Conservation (phyloP, 352 stramenopile species). For the Phytopythium delawarense region DNA sequence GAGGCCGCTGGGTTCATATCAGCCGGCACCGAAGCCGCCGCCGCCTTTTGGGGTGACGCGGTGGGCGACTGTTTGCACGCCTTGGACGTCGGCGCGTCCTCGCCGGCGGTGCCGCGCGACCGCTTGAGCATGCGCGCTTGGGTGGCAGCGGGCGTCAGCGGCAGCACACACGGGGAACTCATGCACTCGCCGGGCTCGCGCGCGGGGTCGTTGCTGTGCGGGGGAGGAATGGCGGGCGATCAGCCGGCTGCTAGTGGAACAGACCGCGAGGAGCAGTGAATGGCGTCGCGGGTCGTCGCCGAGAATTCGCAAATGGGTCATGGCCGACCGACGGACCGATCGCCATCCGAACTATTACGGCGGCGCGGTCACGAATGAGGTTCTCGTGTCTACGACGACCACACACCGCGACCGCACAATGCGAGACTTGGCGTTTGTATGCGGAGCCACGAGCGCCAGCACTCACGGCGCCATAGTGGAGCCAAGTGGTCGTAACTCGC, state of each 20-base stretch:
- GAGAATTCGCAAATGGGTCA: constrained; percentile 3
- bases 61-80: constrained; percentile 46
- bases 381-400: neutral
- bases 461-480: constrained; percentile 2
- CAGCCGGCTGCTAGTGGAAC: neutral
- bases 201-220: neutral
- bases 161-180: constrained; percentile 57
- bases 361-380: neutral
- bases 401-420: constrained; percentile 5
- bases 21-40: constrained; percentile 7
- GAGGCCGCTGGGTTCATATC: constrained; percentile 24
- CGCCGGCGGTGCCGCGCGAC: constrained; percentile 36
- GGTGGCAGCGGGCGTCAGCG: constrained; percentile 30
- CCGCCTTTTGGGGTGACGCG: constrained; percentile 44
- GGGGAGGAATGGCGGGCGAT: constrained; percentile 14
- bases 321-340: neutral
- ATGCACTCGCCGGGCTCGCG: constrained; percentile 19
- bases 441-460: neutral
- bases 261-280: neutral
- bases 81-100: constrained; percentile 58
- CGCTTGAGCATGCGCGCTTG: constrained; percentile 46
- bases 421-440: neutral
- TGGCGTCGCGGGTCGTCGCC: neutral
- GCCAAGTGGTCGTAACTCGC: neutral
- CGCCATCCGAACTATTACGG: neutral